Percentiles rank a stretch among this genome's conserved stretches.
phyloP scores from a whole-genome alignment of 202 grass and related monocot genomes.

The Setaria italica region DNA sequence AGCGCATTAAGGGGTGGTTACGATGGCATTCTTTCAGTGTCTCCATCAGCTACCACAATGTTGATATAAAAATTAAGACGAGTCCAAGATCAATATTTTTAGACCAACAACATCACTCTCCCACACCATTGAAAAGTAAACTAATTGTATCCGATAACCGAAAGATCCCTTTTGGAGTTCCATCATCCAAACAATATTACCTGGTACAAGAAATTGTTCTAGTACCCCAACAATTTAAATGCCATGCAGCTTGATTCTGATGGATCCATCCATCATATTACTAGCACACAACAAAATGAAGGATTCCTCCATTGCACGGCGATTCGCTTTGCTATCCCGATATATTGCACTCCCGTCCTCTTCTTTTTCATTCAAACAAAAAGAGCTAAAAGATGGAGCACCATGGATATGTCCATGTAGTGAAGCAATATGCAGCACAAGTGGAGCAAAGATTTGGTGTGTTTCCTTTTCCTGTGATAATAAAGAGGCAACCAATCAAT shows the following conservation, averaged over 20 bases:
- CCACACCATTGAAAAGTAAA: neutral
- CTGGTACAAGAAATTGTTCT: neutral
- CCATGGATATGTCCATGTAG: conserved; percentile 16
- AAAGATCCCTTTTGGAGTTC: neutral
- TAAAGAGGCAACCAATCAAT: conserved; percentile 11
- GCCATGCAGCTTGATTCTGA: neutral
- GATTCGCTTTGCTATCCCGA: neutral
- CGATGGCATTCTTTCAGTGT: conserved; percentile 1
- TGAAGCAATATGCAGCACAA: conserved; percentile 26
- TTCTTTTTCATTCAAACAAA: conserved; percentile 29
- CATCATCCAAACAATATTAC: neutral
- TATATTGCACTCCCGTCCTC: conserved; percentile 4
- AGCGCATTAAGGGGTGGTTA: conserved; percentile 11
- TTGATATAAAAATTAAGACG: neutral
- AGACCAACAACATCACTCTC: neutral
- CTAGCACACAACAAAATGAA: neutral
- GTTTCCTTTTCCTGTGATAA: conserved; percentile 8
- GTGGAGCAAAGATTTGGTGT: conserved; percentile 46
- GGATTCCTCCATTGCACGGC: neutral
- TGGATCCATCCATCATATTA: neutral
- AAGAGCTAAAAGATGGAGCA: conserved; percentile 35
- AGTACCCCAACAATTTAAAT: neutral
- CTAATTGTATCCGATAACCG: neutral
- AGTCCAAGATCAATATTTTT: neutral
- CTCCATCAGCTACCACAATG: conserved; percentile 2